Evolutionary conservation across 768 basidiomycete species (phyloP), one percentile per base, ranked within the genome.

Genomic region (Phaeotremella skinneri): DNA sequence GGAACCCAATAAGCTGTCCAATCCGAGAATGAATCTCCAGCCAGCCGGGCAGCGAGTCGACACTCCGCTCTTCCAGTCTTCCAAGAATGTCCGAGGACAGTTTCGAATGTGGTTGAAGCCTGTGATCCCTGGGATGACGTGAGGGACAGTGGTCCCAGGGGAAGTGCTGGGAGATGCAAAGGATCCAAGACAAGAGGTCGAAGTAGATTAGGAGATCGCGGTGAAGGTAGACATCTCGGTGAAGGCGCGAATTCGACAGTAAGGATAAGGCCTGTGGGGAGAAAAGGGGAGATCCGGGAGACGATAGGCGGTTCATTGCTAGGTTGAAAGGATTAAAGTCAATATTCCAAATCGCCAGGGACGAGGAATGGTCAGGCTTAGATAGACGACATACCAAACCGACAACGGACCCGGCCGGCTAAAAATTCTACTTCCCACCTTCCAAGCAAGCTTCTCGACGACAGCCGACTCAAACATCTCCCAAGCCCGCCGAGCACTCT

Each of bases 1-100:
- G 61, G 55, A 4, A 66, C 58, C 65, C 65, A 66, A 52, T 49
- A 62, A 11, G 60, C 55, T 20, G 61, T 20, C 57, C 58, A 66
- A n/a, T 63, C 58, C 2, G 42, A 41, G n/a, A 51, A 53, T 4
- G 30, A 2, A 21, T 49, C 37, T 13, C 54, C 58, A 4, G 31
- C 17, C 4, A 59, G 27, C 13, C 32, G 53, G 14, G 53, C 23
- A 2, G n/a, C 13, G 2, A 52, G 29, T 14, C 41, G 23, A 17
- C 23, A 6, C 30, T 58, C 57, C 0, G 31, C 20, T 3, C 53
- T 49, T 2, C 58, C 54, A 16, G 34, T 16, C 30, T 56, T 59
- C 62, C 62, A 63, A 11, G 39, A 25, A 49, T 20, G 43, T 6
- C 62, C 58, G 2, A 59, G 32, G 0, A 30, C n/a, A 3, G 29